These are phyloP conservation scores for Cicer yamashitae DNA, from an alignment of 306 rosid genomes.

Conservation along the genomic window DNA sequence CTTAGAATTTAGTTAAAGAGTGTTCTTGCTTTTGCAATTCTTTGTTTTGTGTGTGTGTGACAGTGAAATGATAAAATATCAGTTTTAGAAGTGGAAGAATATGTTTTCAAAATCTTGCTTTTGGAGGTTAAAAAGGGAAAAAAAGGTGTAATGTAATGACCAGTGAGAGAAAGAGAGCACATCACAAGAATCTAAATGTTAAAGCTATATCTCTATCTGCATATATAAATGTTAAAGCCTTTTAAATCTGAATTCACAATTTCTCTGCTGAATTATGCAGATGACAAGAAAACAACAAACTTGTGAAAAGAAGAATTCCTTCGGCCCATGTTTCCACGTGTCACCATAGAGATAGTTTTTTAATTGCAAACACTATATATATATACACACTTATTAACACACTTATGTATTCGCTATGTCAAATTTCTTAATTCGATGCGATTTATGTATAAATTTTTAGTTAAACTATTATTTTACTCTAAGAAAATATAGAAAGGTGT, in stretches of 20 bases:
- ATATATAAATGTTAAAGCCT: neutral
- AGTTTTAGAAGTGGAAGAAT: slow-evolving; percentile 41
- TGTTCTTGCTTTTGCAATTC: neutral
- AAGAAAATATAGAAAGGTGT: too few species aligned
- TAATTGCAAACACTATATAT: too few species aligned
- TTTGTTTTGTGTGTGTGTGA: slow-evolving; percentile 41
- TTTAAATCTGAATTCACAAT: slow-evolving; percentile 19
- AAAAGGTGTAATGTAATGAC: slow-evolving; percentile 22
- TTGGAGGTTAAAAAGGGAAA: slow-evolving; percentile 26
- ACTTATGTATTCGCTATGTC: too few species aligned
- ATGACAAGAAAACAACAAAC: slow-evolving; percentile 17
- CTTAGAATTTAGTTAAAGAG: slow-evolving; percentile 39
- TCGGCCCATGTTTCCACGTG: neutral
- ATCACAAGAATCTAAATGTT: slow-evolving; percentile 22
- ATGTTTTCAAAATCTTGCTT: slow-evolving; percentile 40
- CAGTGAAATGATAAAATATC: slow-evolving; percentile 51
- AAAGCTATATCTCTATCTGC: neutral
- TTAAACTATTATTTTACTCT: too few species aligned
- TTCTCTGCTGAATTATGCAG: neutral
- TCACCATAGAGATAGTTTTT: neutral
- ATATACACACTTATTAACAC: too few species aligned
- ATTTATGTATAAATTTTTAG: too few species aligned
- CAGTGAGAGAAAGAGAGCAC: slow-evolving; percentile 16
- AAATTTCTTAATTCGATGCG: too few species aligned
- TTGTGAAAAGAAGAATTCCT: neutral